A percentile compares a stretch with the other conserved stretches of the same genome.
phyloP scores from a whole-genome alignment of 495 filamentous ascomycete species.

The Letharia columbiana region DNA sequence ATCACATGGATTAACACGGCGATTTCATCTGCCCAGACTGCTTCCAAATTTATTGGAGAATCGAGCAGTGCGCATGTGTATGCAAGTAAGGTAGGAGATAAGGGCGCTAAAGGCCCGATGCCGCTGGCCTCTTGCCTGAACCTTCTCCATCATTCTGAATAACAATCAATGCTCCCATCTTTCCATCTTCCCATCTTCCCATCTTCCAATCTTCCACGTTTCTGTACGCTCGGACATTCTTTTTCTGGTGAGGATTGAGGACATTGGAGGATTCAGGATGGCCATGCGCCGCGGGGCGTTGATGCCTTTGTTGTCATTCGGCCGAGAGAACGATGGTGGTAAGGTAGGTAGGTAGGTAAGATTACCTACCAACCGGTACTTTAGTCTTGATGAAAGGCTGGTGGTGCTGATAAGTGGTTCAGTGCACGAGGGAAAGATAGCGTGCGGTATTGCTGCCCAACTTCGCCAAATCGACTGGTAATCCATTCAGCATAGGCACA shows the following conservation, averaged over 20 bases:
- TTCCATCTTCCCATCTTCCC: background rate
- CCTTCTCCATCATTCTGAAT: background rate
- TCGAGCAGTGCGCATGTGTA: background rate
- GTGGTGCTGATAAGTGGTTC: no score
- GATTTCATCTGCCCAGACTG: no score
- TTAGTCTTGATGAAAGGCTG: no score
- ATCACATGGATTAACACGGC: background rate
- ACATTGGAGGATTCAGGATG: no score
- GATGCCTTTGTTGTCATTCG: background rate
- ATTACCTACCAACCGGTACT: no score
- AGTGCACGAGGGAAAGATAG: background rate
- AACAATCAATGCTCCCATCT: background rate
- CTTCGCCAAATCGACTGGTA: slow-evolving; percentile 11
- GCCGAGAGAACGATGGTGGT: background rate
- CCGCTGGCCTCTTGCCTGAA: background rate
- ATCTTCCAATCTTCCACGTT: no score
- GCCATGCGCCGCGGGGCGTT: background rate
- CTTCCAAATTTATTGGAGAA: no score
- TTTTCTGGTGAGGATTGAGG: background rate
- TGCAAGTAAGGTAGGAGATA: background rate
- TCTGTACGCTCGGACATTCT: background rate
- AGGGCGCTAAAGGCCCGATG: slow-evolving; percentile 3
- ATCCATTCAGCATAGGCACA: slow-evolving; percentile 2
- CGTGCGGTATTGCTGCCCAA: slow-evolving; percentile 24
- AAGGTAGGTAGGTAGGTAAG: no score